Conservation (phyloP, 768 basidiomycete species). For the Kwoniella sp. region DNA sequence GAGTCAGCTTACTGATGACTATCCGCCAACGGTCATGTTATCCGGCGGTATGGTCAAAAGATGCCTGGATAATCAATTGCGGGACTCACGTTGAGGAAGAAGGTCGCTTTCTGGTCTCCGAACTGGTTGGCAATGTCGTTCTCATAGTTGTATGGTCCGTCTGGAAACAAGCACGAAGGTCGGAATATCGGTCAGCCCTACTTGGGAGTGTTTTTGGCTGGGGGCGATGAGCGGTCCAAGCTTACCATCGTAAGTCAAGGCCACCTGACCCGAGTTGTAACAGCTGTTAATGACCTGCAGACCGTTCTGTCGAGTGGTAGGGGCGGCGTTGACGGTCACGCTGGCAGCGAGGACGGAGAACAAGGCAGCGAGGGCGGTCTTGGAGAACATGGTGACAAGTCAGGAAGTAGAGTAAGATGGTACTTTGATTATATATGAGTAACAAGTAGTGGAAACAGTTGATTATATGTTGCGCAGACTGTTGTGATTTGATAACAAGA, state of each 20-base stretch:
- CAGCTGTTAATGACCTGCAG: slow-evolving; percentile 47
- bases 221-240: neutral
- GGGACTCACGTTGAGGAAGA: slow-evolving; percentile 55
- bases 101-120: slow-evolving; percentile 47
- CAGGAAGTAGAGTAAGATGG: neutral
- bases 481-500: neutral
- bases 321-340: slow-evolving; percentile 9
- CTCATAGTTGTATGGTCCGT: slow-evolving; percentile 50
- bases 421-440: too few relatives aligned
- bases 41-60: too few relatives aligned
- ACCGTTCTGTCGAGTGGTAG: slow-evolving; percentile 30
- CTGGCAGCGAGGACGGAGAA: slow-evolving; percentile 15
- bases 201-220: neutral
- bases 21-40: too few relatives aligned
- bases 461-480: neutral
- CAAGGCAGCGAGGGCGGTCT: slow-evolving; percentile 1
- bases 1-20: neutral
- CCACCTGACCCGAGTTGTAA: slow-evolving; percentile 44
- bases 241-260: slow-evolving; percentile 55
- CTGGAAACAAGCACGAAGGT: slow-evolving; percentile 19
- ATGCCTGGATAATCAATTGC: too few relatives aligned
- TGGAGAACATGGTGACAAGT: slow-evolving; percentile 18
- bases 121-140: slow-evolving; percentile 38
- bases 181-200: neutral
- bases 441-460: too few relatives aligned